A percentile compares a stretch with the other conserved stretches of the same genome.
phyloP scores from a whole-genome alignment of 176 grass and related monocot genomes.

The Paspalum vaginatum region DNA sequence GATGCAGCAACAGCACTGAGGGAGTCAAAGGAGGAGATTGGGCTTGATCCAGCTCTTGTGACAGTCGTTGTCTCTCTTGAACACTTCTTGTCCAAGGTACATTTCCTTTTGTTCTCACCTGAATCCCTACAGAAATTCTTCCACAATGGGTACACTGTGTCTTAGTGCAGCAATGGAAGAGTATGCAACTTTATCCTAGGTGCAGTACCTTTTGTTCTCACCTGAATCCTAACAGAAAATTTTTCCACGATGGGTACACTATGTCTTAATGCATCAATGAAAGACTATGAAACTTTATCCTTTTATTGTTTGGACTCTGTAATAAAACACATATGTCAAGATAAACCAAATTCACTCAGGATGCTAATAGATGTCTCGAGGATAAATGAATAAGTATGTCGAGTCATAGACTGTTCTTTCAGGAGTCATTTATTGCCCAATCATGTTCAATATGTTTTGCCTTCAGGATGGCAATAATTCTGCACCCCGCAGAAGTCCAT shows the following conservation, averaged over 20 bases:
- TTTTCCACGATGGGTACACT: neutral
- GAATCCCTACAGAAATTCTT: neutral
- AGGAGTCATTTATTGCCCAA: neutral
- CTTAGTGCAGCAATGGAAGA: neutral
- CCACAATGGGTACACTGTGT: neutral
- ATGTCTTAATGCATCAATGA: neutral
- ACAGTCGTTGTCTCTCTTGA: slow-evolving; percentile 62
- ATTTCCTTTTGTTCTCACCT: neutral
- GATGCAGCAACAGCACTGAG: slow-evolving; percentile 64
- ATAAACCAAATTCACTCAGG: slow-evolving; percentile 4
- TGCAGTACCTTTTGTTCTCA: slow-evolving; percentile 17
- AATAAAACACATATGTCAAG: neutral
- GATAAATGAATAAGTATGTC: neutral
- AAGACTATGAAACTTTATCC: neutral
- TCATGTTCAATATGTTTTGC: neutral
- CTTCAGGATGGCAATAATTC: neutral
- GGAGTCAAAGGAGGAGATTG: slow-evolving; percentile 74
- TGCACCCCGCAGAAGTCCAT: neutral
- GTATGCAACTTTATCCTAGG: slow-evolving; percentile 47
- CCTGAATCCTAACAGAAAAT: neutral
- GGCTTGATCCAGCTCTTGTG: slow-evolving; percentile 56
- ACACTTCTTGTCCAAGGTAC: slow-evolving; percentile 70
- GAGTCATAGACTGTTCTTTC: neutral
- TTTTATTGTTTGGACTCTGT: neutral
- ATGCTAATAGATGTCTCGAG: neutral